These are phyloP conservation scores for Aspergillus thermomutatus DNA, from an alignment of 2,329 filamentous ascomycete species.

Conservation along the genomic window DNA sequence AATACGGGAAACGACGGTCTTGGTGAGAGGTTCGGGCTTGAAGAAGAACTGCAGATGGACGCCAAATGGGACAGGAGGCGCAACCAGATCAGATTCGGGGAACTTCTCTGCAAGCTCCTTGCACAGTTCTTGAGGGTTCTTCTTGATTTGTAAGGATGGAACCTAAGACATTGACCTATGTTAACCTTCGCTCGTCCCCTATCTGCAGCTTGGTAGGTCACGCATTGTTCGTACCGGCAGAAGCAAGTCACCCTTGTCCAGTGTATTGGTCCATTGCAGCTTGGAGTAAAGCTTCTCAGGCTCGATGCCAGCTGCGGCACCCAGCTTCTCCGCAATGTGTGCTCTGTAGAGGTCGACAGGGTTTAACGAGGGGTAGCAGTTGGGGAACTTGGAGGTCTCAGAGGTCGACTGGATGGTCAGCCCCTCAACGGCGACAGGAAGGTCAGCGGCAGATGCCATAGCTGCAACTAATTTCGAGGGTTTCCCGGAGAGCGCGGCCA, in stretches of 20 bases:
- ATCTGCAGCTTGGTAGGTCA: not conserved
- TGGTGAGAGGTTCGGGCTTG: constrained; percentile 54
- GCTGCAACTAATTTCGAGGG: constrained; percentile 18
- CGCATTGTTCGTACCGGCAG: constrained; percentile 34
- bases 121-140: constrained; percentile 56
- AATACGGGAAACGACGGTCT: constrained; percentile 58
- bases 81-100: constrained; percentile 56
- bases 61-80: constrained; percentile 54
- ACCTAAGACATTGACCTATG: constrained; percentile 24
- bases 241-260: constrained; percentile 47
- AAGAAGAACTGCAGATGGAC: constrained; percentile 66
- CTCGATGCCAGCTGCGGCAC: constrained; percentile 37
- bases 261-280: constrained; percentile 43
- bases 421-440: constrained; percentile 35
- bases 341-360: constrained; percentile 46
- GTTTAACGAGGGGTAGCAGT: constrained; percentile 44
- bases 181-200: not conserved
- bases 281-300: constrained; percentile 38
- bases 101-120: constrained; percentile 56
- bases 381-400: constrained; percentile 38
- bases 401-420: constrained; percentile 40
- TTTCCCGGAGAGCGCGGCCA: constrained; percentile 5
- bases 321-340: constrained; percentile 43
- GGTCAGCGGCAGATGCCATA: constrained; percentile 34
- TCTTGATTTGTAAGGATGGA: constrained; percentile 48